Conservation (phyloP, 2,329 filamentous ascomycete genomes). For the Ilyonectria mors-panacis region DNA sequence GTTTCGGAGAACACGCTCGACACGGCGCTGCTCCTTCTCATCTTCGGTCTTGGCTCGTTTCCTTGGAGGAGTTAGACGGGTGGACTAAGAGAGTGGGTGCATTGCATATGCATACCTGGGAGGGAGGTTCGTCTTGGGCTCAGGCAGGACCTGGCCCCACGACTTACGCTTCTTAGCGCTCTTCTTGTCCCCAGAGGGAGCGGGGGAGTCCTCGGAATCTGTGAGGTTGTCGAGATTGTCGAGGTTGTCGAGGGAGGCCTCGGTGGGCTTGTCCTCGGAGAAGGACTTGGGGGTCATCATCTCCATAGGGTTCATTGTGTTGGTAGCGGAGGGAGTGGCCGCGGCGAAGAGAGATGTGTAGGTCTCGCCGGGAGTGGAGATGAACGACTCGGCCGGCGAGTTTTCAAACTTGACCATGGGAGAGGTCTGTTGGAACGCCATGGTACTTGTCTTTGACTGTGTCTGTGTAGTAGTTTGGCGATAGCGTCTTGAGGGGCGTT, state of each 20-base stretch:
- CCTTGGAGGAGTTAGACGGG: conserved; percentile 60
- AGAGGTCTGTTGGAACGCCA: conserved; percentile 60
- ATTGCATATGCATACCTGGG: conserved; percentile 74
- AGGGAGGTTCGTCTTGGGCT: conserved; percentile 96
- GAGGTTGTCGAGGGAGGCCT: conserved; percentile 17
- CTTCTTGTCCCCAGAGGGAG: conserved; percentile 71
- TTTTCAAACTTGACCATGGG: conserved; percentile 67
- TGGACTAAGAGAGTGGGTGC: not conserved
- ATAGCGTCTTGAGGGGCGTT: conserved; percentile 14
- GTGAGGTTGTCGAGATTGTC: conserved; percentile 30
- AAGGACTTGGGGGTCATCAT: conserved; percentile 65
- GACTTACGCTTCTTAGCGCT: conserved; percentile 95
- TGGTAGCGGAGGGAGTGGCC: conserved; percentile 49
- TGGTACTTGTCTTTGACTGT: conserved; percentile 48
- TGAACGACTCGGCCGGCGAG: conserved; percentile 68
- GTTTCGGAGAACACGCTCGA: conserved; percentile 97
- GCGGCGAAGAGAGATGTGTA: conserved; percentile 65
- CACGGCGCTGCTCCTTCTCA: conserved; percentile 97
- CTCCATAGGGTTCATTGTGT: conserved; percentile 62
- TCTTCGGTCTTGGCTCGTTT: conserved; percentile 99
- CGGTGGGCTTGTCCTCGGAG: conserved; percentile 48
- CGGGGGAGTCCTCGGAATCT: conserved; percentile 38
- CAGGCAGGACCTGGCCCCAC: conserved; percentile 96
- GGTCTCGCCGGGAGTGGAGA: conserved; percentile 65
- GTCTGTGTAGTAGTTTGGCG: conserved; percentile 31